Evolutionary conservation across 2,329 filamentous ascomycete species (phyloP), one percentile per base, ranked within the genome.

Genomic region (Aspergillus sp.): DNA sequence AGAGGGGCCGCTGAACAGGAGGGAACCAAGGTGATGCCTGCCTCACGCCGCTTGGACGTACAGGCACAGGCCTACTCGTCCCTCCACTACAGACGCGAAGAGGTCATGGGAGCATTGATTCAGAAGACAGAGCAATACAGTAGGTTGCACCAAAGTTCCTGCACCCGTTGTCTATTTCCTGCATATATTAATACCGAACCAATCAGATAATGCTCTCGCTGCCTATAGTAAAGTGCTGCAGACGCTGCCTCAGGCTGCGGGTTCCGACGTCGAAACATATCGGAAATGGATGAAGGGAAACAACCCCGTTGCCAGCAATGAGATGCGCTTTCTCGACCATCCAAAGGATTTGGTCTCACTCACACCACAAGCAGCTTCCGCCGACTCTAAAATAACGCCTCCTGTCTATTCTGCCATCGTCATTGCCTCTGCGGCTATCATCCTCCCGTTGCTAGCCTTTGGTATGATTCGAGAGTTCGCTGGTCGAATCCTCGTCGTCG

Each of bases 111-210:
- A 8, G 73, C 79, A 40, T 76, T 86, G 48, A 83, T 82, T 54
- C 72, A 81, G 34, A 87, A 87, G 66, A 78, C 83, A 12, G 82
- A 83, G 56, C 84, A 87, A 68, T 88, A 88, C 64, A 85, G 83
- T 85, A 73, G 73, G 80, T 67, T n/a, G 27, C 9, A 15, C 22
- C 7, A 17, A 20, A 37, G 3, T 37, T 37, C 4, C n/a, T 34
- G n/a, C 27, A 34, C 30, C 27, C 13, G 30, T 45, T 5, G 13
- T 34, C 34, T 46, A 27, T 15, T 17, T 17, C 6, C 22, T 27
- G 22, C 44, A 6, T 24, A 49, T 12, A 46, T 54, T 57, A 40
- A 61, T 22, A 15, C 13, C 22, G 12, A 20, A 11, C 45, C 39
- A 39, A 19, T n/a, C 34, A 75, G 76, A 78, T 56, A 75, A 71